A percentile compares a stretch with the other conserved stretches of the same genome.
These are phyloP conservation scores for Cornus suecica DNA, from an alignment of 148 eudicot genomes.

Conservation along the genomic window DNA sequence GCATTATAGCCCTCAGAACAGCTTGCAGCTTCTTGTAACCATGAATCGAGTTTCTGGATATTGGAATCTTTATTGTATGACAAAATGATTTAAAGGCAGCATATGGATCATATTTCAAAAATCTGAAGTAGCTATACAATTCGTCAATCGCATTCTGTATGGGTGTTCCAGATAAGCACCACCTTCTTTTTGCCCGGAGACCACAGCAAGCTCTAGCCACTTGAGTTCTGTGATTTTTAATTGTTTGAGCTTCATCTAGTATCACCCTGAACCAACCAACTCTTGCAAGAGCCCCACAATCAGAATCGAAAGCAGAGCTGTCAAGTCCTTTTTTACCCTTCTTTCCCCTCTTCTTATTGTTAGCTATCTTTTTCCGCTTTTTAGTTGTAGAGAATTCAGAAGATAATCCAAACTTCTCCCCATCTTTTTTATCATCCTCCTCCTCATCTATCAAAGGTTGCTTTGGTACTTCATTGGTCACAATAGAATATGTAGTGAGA, in stretches of 20 bases:
- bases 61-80: slow-evolving; percentile 58
- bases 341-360: slow-evolving; percentile 50
- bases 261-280: slow-evolving; percentile 94
- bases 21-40: slow-evolving; percentile 97
- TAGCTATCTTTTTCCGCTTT: slow-evolving; percentile 49
- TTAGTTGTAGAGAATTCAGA: slow-evolving; percentile 50
- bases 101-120: slow-evolving; percentile 83
- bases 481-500: slow-evolving; percentile 90
- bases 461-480: slow-evolving; percentile 88
- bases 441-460: slow-evolving; percentile 81
- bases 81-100: slow-evolving; percentile 60
- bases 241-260: slow-evolving; percentile 96
- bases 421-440: slow-evolving; percentile 61
- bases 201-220: slow-evolving; percentile 98
- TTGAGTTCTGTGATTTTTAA: slow-evolving; percentile 90
- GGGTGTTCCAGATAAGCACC: slow-evolving; percentile 99
- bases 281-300: slow-evolving; percentile 74
- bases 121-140: slow-evolving; percentile 89
- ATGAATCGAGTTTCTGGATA: slow-evolving; percentile 66
- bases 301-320: slow-evolving; percentile 40
- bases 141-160: slow-evolving; percentile 96
- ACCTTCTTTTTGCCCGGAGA: slow-evolving; percentile 85
- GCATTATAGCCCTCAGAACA: slow-evolving; percentile 73
- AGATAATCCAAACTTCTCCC: slow-evolving; percentile 57
- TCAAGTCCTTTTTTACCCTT: slow-evolving; percentile 63